Evolutionary conservation across 2,329 filamentous ascomycete genomes (phyloP).

Genomic region (Alternaria arbusti): DNA sequence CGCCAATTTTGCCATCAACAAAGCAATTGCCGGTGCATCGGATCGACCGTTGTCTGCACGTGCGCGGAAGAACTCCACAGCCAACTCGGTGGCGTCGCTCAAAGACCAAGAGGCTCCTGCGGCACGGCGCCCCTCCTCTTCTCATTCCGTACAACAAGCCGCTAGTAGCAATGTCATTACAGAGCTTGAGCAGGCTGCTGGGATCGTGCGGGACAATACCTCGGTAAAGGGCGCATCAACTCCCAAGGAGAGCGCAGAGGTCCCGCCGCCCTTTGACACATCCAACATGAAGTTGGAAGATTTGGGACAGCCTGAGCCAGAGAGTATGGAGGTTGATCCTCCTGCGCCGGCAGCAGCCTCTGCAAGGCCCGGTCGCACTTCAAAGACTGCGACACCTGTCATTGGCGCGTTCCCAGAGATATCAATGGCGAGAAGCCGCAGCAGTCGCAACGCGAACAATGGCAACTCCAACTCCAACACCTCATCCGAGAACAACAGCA

Average conservation of each 20-base stretch:
- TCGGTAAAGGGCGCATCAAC: slow-evolving; percentile 34
- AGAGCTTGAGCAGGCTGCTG: slow-evolving; percentile 43
- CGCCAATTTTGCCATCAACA: slow-evolving; percentile 66
- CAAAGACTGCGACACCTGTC: slow-evolving; percentile 58
- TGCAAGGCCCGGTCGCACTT: slow-evolving; percentile 50
- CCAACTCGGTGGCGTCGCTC: slow-evolving; percentile 53
- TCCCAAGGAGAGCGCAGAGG: slow-evolving; percentile 40
- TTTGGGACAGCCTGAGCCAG: slow-evolving; percentile 53
- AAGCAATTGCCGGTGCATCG: slow-evolving; percentile 54
- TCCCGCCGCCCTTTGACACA: slow-evolving; percentile 55
- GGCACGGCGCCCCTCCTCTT: slow-evolving; percentile 44
- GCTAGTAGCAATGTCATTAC: slow-evolving; percentile 37
- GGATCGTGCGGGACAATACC: slow-evolving; percentile 30
- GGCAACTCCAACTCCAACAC: slow-evolving; percentile 43
- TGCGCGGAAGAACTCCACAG: slow-evolving; percentile 73
- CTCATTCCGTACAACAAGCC: slow-evolving; percentile 42
- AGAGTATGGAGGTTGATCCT: slow-evolving; percentile 43
- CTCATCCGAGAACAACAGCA: slow-evolving; percentile 51
- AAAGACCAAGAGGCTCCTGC: slow-evolving; percentile 53
- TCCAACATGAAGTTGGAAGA: slow-evolving; percentile 59
- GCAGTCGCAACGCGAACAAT: slow-evolving; percentile 50
- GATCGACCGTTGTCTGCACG: slow-evolving; percentile 72
- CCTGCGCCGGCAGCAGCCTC: slow-evolving; percentile 37
- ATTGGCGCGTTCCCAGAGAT: slow-evolving; percentile 51
- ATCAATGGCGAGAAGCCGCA: slow-evolving; percentile 51